Percentiles rank a stretch among this genome's conserved stretches.
Conservation (phyloP, 495 filamentous ascomycete genomes). For the Cercophora sp. region DNA sequence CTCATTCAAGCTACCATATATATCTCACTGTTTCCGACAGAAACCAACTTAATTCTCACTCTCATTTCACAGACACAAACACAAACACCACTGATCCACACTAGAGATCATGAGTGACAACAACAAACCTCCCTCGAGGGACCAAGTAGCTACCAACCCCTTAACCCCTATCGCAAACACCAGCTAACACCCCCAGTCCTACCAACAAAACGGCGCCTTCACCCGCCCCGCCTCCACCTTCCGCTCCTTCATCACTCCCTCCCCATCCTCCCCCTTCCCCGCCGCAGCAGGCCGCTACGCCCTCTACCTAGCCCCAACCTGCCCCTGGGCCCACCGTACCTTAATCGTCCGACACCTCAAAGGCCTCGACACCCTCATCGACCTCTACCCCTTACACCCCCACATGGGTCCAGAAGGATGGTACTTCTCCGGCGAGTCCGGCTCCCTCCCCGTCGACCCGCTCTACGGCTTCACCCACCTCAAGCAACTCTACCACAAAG, state of each 20-base stretch:
- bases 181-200: too few relatives aligned
- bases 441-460: constrained; percentile 53
- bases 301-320: constrained; percentile 61
- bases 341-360: constrained; percentile 61
- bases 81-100: too few relatives aligned
- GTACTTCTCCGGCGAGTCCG: constrained; percentile 58
- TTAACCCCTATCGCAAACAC: too few relatives aligned
- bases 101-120: too few relatives aligned
- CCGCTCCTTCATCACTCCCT: constrained; percentile 45
- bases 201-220: constrained; percentile 49
- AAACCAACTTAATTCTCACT: too few relatives aligned
- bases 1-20: too few relatives aligned
- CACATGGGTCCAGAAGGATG: constrained; percentile 57
- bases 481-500: constrained; percentile 62
- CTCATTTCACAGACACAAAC: too few relatives aligned
- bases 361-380: constrained; percentile 59
- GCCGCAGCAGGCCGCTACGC: constrained; percentile 66
- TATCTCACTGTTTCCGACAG: too few relatives aligned
- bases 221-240: constrained; percentile 46
- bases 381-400: constrained; percentile 52
- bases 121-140: too few relatives aligned
- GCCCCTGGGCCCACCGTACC: constrained; percentile 72
- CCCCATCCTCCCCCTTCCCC: constrained; percentile 53
- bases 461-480: constrained; percentile 60
- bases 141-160: too few relatives aligned